These are phyloP conservation scores for Fusarium vanettenii DNA, from an alignment of 2,329 filamentous ascomycete genomes.

Conservation along the genomic window DNA sequence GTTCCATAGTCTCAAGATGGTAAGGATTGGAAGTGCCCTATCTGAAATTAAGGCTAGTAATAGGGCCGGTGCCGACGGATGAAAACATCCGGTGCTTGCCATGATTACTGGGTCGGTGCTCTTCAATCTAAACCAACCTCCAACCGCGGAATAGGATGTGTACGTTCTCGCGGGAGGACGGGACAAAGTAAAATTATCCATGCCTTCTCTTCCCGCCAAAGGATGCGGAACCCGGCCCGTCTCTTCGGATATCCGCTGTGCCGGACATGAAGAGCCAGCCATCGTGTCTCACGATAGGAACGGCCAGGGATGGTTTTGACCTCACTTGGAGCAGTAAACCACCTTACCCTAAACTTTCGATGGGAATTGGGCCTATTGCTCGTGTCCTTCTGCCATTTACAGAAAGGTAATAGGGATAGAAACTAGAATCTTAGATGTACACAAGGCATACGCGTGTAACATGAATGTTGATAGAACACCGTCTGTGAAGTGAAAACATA, in stretches of 20 bases:
- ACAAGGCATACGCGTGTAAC: neutral
- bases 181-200: neutral
- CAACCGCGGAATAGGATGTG: neutral
- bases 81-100: neutral
- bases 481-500: neutral
- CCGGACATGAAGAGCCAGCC: neutral
- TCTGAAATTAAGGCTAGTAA: neutral
- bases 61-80: neutral
- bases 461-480: neutral
- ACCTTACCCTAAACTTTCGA: neutral
- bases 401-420: neutral
- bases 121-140: neutral
- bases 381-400: neutral
- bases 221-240: neutral
- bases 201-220: neutral
- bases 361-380: neutral
- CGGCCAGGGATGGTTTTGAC: neutral
- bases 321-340: neutral
- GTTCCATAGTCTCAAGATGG: neutral
- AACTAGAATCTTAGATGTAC: neutral
- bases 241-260: neutral
- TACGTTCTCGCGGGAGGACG: neutral
- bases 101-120: neutral
- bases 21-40: neutral
- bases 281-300: neutral